These are phyloP conservation scores for Aegilops speltoides DNA, from an alignment of 176 grass and related monocot genomes.

Conservation along the genomic window DNA sequence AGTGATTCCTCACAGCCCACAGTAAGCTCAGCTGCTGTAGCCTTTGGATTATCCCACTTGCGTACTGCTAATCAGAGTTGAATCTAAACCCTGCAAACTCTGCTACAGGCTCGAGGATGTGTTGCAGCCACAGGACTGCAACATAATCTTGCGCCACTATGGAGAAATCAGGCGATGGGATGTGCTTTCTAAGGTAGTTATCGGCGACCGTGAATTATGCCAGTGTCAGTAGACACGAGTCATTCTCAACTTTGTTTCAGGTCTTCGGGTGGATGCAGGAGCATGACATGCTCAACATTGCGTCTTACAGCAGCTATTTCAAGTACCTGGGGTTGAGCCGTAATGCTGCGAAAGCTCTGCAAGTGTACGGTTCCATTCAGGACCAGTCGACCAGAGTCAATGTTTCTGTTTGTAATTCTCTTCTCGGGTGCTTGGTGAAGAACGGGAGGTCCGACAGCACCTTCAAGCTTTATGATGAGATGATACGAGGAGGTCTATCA, in stretches of 20 bases:
- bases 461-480: conserved; percentile 80
- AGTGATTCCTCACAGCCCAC: background rate
- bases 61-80: background rate
- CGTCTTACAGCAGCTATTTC: conserved; percentile 87
- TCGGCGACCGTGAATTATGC: background rate
- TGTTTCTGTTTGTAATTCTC: conserved; percentile 78
- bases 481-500: conserved; percentile 72
- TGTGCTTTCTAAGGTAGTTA: conserved; percentile 68
- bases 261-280: conserved; percentile 84
- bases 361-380: conserved; percentile 59
- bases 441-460: conserved; percentile 71
- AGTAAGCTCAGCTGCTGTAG: background rate
- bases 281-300: conserved; percentile 53
- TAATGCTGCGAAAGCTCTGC: conserved; percentile 53
- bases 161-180: conserved; percentile 66
- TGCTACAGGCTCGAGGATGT: conserved; percentile 57
- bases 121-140: conserved; percentile 76
- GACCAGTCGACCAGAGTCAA: conserved; percentile 53
- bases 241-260: conserved; percentile 47
- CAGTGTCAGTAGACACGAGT: background rate
- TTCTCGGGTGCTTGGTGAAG: conserved; percentile 87
- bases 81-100: conserved; percentile 8
- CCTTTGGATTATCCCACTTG: background rate
- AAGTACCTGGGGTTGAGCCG: conserved; percentile 84
- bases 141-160: conserved; percentile 72